Evolutionary conservation across 768 basidiomycete genomes (phyloP).

Genomic region (Lactarius tabidus): DNA sequence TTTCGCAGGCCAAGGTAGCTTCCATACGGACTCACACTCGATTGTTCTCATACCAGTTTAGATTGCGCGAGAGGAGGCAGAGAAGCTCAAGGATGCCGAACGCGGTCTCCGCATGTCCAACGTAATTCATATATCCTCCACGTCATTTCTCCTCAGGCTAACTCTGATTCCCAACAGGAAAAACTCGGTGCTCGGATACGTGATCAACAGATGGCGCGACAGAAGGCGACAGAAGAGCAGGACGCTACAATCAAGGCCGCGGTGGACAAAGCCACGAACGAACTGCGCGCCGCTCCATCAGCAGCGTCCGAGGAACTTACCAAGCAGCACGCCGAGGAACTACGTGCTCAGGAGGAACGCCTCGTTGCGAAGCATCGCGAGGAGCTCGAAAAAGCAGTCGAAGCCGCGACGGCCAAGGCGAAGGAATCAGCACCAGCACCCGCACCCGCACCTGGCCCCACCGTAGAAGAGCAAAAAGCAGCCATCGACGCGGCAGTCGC

Average conservation of each 20-base stretch:
- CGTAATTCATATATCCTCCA: constrained; percentile 17
- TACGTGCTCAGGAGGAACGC: constrained; percentile 51
- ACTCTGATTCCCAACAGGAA: constrained; percentile 39
- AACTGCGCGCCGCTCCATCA: constrained; percentile 34
- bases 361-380: constrained; percentile 50
- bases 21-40: neutral
- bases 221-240: constrained; percentile 48
- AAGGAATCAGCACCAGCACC: constrained; percentile 26
- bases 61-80: constrained; percentile 28
- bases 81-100: constrained; percentile 27
- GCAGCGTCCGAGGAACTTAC: constrained; percentile 37
- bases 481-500: constrained; percentile 48
- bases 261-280: constrained; percentile 51
- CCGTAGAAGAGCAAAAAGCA: constrained; percentile 36
- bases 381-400: constrained; percentile 47
- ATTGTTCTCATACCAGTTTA: constrained; percentile 3
- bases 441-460: constrained; percentile 27
- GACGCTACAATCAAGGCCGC: constrained; percentile 52
- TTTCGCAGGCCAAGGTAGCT: constrained; percentile 53
- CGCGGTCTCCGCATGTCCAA: constrained; percentile 27
- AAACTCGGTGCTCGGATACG: constrained; percentile 44
- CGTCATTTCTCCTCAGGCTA: neutral
- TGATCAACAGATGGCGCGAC: constrained; percentile 47
- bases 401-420: constrained; percentile 37
- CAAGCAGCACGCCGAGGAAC: constrained; percentile 57